Evolutionary conservation across 2,329 filamentous ascomycete species (phyloP).

Genomic region (Ophiostoma pallidulum): DNA sequence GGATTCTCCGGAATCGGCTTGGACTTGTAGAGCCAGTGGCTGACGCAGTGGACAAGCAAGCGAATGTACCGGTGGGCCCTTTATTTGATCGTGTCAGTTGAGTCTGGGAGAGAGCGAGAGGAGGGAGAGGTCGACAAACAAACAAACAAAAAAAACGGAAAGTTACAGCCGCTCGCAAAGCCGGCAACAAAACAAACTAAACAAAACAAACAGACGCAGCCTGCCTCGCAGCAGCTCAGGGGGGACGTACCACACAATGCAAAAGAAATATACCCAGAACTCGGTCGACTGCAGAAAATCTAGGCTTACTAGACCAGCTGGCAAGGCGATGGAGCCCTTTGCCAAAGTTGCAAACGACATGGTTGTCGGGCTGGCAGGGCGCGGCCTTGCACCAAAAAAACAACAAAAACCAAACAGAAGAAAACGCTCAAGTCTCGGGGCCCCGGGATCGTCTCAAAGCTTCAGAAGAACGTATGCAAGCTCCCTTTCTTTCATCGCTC

Average conservation of each 20-base stretch:
- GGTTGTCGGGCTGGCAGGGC: neutral
- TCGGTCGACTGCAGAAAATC: conserved; percentile 32
- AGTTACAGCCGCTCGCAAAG: no score
- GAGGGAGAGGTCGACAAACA: no score
- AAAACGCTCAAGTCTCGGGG: no score
- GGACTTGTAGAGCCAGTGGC: conserved; percentile 80
- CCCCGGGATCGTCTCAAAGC: no score
- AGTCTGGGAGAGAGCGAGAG: neutral
- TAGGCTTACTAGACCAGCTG: neutral
- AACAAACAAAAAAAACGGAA: neutral
- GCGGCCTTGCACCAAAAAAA: neutral
- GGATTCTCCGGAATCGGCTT: conserved; percentile 74
- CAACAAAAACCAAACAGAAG: no score
- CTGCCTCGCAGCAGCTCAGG: no score
- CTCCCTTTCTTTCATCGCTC: no score
- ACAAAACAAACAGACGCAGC: neutral
- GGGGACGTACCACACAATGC: no score
- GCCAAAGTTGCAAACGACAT: conserved; percentile 8
- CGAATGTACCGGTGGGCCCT: conserved; percentile 85
- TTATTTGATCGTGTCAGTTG: neutral
- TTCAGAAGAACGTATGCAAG: neutral
- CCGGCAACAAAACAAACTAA: conserved; percentile 18
- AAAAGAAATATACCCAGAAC: conserved; percentile 37
- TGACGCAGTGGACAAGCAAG: conserved; percentile 72
- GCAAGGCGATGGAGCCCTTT: neutral